These are phyloP conservation scores for Oropetium thomaeum DNA, from an alignment of 176 grass and related monocot genomes.

Conservation along the genomic window DNA sequence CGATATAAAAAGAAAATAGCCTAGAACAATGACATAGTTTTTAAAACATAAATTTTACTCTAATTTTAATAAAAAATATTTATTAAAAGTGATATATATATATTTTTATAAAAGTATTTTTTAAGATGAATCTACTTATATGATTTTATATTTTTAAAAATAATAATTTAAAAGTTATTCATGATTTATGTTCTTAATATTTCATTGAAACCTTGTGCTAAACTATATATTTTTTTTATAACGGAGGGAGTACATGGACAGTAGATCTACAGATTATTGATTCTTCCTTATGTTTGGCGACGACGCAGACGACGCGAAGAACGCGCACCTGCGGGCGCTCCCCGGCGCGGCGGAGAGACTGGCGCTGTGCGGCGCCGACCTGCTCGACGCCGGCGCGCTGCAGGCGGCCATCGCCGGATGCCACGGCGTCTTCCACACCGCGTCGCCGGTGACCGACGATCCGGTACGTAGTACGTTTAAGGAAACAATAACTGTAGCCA, in stretches of 20 bases:
- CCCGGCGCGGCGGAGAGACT: constrained; percentile 67
- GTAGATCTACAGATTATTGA: not conserved
- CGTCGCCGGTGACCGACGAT: constrained; percentile 78
- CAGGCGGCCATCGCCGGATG: constrained; percentile 56
- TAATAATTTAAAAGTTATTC: too few relatives aligned
- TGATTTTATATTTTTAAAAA: too few relatives aligned
- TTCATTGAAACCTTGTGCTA: too few relatives aligned
- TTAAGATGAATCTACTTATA: too few relatives aligned
- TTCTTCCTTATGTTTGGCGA: not conserved
- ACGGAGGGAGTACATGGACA: not conserved
- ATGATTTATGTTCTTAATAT: too few relatives aligned
- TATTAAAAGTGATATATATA: not conserved
- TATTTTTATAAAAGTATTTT: too few relatives aligned
- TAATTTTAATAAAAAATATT: too few relatives aligned
- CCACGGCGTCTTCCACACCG: constrained; percentile 86
- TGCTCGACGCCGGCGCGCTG: constrained; percentile 65
- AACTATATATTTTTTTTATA: too few relatives aligned
- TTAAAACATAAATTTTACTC: too few relatives aligned
- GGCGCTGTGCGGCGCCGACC: constrained; percentile 57
- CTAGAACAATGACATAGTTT: too few relatives aligned
- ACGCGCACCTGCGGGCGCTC: constrained; percentile 63
- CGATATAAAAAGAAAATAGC: too few relatives aligned
- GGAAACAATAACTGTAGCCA: too few relatives aligned
- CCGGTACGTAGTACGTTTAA: constrained; percentile 65
- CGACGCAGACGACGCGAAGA: constrained; percentile 62